phyloP scores from a whole-genome alignment of 1,284 basidiomycete genomes.

The Rhodotorula sp. region DNA sequence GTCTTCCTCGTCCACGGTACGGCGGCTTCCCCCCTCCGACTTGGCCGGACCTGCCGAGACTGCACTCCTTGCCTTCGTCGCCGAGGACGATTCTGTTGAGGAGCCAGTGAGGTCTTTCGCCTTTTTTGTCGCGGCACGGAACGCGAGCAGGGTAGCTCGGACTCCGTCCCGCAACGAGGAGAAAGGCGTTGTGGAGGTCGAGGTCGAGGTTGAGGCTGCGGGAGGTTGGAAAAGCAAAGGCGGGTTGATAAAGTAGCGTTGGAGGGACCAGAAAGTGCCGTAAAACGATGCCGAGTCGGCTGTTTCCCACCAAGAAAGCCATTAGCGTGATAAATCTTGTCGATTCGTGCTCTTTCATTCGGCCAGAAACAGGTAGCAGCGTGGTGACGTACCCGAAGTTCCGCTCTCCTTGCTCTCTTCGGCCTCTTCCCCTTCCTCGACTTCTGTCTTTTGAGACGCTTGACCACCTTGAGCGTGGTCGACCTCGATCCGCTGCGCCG shows the following conservation, averaged over 20 bases:
- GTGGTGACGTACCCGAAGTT: neutral
- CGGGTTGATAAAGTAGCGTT: slow-evolving; percentile 51
- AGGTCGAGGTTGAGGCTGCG: neutral
- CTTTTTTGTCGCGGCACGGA: slow-evolving; percentile 77
- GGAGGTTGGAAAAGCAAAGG: slow-evolving; percentile 38
- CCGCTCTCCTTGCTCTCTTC: slow-evolving; percentile 10
- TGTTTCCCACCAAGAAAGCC: too few relatives aligned
- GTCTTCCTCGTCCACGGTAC: slow-evolving; percentile 5
- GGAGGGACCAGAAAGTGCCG: slow-evolving; percentile 78
- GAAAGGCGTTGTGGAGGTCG: slow-evolving; percentile 45
- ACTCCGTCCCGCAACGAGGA: slow-evolving; percentile 66
- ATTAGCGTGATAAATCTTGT: too few relatives aligned
- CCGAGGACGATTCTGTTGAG: neutral
- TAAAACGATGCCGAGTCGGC: slow-evolving; percentile 59
- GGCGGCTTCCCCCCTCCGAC: neutral
- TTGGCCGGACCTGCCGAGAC: too few relatives aligned
- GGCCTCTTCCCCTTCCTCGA: slow-evolving; percentile 3
- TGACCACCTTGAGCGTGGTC: slow-evolving; percentile 7
- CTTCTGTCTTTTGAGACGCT: slow-evolving; percentile 1
- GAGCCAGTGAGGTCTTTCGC: slow-evolving; percentile 53
- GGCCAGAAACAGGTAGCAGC: too few relatives aligned
- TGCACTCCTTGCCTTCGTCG: neutral
- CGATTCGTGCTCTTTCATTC: too few relatives aligned
- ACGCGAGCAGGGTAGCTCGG: slow-evolving; percentile 67
- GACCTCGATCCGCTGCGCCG: slow-evolving; percentile 1